phyloP scores from a whole-genome alignment of 306 rosid genomes.

The Vigna mungo region DNA sequence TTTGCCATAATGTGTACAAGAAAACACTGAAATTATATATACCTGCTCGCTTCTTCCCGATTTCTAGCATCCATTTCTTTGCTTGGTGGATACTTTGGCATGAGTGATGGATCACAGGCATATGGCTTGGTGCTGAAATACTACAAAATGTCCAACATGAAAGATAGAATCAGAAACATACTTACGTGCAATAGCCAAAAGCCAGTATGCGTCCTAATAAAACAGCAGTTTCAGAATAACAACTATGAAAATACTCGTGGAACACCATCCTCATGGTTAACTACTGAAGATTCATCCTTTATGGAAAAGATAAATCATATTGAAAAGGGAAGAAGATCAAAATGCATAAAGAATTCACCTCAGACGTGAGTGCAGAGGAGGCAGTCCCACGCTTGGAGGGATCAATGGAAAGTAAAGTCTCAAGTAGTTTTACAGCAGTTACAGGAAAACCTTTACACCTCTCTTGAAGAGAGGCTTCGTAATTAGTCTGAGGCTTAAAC shows the following conservation, averaged over 20 bases:
- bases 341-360: slow-evolving; percentile 58
- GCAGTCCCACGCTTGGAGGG: slow-evolving; percentile 87
- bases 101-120: slow-evolving; percentile 78
- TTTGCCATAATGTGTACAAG: background rate
- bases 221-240: slow-evolving; percentile 19
- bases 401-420: slow-evolving; percentile 79
- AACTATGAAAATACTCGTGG: background rate
- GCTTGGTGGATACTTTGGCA: slow-evolving; percentile 93
- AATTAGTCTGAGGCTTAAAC: slow-evolving; percentile 84
- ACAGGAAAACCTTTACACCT: slow-evolving; percentile 73
- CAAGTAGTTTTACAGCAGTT: slow-evolving; percentile 65
- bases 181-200: background rate
- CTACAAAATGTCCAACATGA: slow-evolving; percentile 52
- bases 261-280: slow-evolving; percentile 6
- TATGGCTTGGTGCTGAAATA: slow-evolving; percentile 84
- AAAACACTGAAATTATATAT: slow-evolving; percentile 14
- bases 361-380: slow-evolving; percentile 87
- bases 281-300: background rate
- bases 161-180: slow-evolving; percentile 36
- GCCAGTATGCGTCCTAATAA: background rate
- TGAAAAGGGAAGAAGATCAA: slow-evolving; percentile 14
- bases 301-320: background rate
- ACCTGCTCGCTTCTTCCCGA: slow-evolving; percentile 68
- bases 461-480: slow-evolving; percentile 71
- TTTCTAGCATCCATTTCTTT: slow-evolving; percentile 91